These are phyloP conservation scores for Talaromyces ruber DNA, from an alignment of 495 filamentous ascomycete species.

Conservation along the genomic window DNA sequence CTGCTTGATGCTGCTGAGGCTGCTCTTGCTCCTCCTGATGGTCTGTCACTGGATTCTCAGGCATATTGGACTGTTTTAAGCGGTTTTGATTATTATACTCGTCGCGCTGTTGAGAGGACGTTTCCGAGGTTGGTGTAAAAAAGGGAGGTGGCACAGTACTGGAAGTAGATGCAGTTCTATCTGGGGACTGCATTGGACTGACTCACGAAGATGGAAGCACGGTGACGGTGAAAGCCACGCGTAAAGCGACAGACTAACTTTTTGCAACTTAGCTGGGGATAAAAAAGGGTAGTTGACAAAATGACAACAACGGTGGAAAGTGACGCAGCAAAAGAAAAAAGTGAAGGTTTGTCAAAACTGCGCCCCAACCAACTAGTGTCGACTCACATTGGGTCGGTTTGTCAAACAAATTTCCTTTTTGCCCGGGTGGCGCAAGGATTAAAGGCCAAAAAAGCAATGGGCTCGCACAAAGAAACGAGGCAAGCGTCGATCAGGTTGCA, in stretches of 20 bases:
- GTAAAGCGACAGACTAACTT: neutral
- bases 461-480: constrained; percentile 5
- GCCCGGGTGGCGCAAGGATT: neutral
- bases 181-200: constrained; percentile 4
- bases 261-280: neutral
- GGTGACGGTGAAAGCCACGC: neutral
- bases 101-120: neutral
- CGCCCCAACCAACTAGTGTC: constrained; percentile 1
- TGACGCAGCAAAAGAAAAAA: neutral
- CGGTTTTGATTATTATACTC: neutral
- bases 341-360: neutral
- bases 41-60: neutral
- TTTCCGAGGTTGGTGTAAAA: constrained; percentile 1
- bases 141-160: constrained; percentile 3
- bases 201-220: neutral
- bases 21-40: constrained; percentile 1
- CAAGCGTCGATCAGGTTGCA: constrained; percentile 3
- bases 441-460: neutral
- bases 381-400: neutral
- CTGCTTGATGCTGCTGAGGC: neutral
- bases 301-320: neutral
- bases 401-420: neutral
- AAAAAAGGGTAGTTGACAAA: neutral
- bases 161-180: constrained; percentile 1
- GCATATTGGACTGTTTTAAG: constrained; percentile 1